A percentile compares a stretch with the other conserved stretches of the same genome.
Evolutionary conservation across 1,139 yeast genomes (phyloP).

Genomic region (Pichia sp.): DNA sequence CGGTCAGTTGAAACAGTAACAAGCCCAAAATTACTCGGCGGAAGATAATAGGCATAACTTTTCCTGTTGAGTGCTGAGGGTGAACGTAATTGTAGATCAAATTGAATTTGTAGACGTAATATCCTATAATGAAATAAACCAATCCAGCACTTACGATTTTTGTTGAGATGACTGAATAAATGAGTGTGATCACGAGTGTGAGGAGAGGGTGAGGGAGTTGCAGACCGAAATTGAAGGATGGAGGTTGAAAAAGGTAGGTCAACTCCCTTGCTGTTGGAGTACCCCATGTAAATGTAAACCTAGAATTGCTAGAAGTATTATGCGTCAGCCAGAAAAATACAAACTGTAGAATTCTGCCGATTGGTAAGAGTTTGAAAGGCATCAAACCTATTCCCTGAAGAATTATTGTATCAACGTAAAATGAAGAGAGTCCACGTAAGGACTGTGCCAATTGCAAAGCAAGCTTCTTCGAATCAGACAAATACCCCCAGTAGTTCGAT

Average conservation of each 20-base stretch:
- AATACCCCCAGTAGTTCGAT: conserved; percentile 68
- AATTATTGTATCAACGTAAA: conserved; percentile 69
- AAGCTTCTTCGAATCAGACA: conserved; percentile 70
- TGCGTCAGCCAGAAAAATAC: conserved; percentile 48
- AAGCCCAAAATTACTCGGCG: conserved; percentile 70
- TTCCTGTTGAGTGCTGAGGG: conserved; percentile 86
- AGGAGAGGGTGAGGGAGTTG: conserved; percentile 78
- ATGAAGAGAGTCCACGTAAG: conserved; percentile 61
- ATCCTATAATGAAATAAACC: conserved; percentile 69
- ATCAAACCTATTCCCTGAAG: conserved; percentile 77
- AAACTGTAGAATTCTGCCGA: conserved; percentile 63
- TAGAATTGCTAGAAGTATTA: conserved; percentile 22
- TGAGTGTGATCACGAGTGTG: conserved; percentile 67
- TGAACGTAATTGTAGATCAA: conserved; percentile 76
- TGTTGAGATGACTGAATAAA: conserved; percentile 75
- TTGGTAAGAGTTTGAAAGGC: conserved; percentile 60
- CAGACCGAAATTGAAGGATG: conserved; percentile 75
- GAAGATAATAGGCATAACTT: conserved; percentile 80
- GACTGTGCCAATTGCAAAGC: conserved; percentile 73
- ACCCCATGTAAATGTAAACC: background rate
- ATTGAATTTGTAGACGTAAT: conserved; percentile 76
- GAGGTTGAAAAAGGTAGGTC: conserved; percentile 69
- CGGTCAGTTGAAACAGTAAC: conserved; percentile 75
- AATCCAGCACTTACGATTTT: conserved; percentile 72
- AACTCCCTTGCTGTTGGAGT: conserved; percentile 48